phyloP scores from a whole-genome alignment of 768 basidiomycete genomes.

The Imleria badia region DNA sequence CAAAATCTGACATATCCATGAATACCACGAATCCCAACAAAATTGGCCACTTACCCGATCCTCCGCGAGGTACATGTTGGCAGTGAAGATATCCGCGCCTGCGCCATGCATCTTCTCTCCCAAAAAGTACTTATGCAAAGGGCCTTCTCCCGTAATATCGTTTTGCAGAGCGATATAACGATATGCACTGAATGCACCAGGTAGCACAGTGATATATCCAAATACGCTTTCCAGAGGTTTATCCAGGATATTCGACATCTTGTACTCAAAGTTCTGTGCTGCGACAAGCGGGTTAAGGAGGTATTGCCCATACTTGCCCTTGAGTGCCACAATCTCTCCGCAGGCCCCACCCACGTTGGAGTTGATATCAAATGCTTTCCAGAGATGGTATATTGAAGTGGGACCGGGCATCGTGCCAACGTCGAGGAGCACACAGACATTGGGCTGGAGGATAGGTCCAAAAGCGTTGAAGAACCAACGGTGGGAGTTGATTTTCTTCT shows the following conservation, averaged over 20 bases:
- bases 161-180: conserved; percentile 91
- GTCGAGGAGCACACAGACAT: conserved; percentile 90
- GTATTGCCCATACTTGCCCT: conserved; percentile 78
- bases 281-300: conserved; percentile 86
- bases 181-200: conserved; percentile 92
- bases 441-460: conserved; percentile 78
- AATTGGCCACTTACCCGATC: conserved; percentile 55
- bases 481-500: conserved; percentile 95
- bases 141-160: conserved; percentile 78
- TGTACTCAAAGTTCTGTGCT: conserved; percentile 93
- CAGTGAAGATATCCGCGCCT: conserved; percentile 88
- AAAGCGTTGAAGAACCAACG: conserved; percentile 96
- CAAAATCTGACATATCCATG: conserved; percentile 58
- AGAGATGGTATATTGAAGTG: conserved; percentile 86
- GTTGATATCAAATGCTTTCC: conserved; percentile 94
- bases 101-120: conserved; percentile 94
- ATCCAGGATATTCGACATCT: conserved; percentile 91
- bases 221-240: conserved; percentile 89
- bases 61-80: conserved; percentile 96
- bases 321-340: conserved; percentile 93
- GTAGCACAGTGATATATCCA: conserved; percentile 93
- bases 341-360: conserved; percentile 91
- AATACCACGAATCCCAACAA: neutral
- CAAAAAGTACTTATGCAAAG: conserved; percentile 93
- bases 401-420: conserved; percentile 86